Evolutionary conservation across 768 basidiomycete species (phyloP), one percentile per base, ranked within the genome.

Genomic region (Tulasnella sp.): DNA sequence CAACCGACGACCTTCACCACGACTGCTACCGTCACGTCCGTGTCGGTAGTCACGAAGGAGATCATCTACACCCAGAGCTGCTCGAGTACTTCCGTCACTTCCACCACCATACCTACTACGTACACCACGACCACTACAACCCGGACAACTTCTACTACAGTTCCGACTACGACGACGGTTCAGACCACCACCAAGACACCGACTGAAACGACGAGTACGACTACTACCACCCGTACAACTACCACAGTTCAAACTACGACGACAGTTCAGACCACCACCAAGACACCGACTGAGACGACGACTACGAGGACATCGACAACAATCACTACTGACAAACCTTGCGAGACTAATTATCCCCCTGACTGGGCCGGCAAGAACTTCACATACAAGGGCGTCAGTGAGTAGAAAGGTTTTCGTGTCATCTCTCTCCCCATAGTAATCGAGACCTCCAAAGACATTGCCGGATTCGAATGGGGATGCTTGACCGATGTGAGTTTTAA

Each of bases 391-490:
- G 77, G 77, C 14, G 77, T 78, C 28, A 78, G 60, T 64, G 16
- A 64, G 60, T 64, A 64, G 3, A 24, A 9, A 24, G 9, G 18
- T 22, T 9, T 60, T 60, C 28, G 24, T 60, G 58, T 28, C 4
- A 60, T 22, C 9, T 60, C 9, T 9, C 9, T 22, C 16, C 22
- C 18, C 28, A 9, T 22, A 24, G 1, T 60, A n/a, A 22, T 60
- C 18, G 58, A 9, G 22, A 1, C 58, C 9, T 60, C 24, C 28
- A 2, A 60, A 37, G 58, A 78, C 77, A 78, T 78, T 54, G 77
- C 77, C 9, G 77, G 77, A 58, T 78, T 78, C 64, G 77, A 78
- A 20, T 78, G 58, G 28, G 64, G 77, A 5, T 78, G 77, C 34
- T 31, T 28, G 40, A 60, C 46, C 22, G 34, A 37, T 64, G 77